Base-by-base conservation (phyloP, 192 early-diverging fungal species). In the Coemansia sp. region DNA sequence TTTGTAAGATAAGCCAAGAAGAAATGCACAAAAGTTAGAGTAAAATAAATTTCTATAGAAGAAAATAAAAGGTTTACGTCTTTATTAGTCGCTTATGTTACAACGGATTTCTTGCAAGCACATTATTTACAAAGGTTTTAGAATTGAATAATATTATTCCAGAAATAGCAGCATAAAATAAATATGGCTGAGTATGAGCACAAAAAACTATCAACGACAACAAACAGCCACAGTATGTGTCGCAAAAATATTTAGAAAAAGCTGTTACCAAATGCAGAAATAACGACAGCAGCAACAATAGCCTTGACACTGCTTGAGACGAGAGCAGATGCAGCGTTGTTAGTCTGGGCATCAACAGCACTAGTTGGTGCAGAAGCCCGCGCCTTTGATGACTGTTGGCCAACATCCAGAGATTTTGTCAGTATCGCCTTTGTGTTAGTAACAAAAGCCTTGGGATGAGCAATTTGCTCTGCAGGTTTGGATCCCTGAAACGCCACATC, bases 351-450 rank as follows among this genome's bases (percentile, higher is more conserved):
- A 23, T 64, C 63, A 7, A 54, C 36, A 11, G 63, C 51, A 36
- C 24, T 56, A 31, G 51, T 22, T 36, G 63, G 23, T 17, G 53
- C 50, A 17, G 39, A 10, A 46, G 39, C 39, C 39, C 39, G 63
- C 11, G 54, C 32, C 27, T 66, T 66, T 21, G 64, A 57, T 27
- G 54, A 25, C 23, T 50, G 21, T 6, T 56, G 64, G 20, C 27
- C 64, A 14, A 57, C 25, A 1, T 24, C 30, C 33, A 57, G 32
- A 30, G 62, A 64, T 20, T 64, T 66, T 33, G 25, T 36, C 55
- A 57, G 51, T 31, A 54, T 23, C 19, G 39, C 20, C 17, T 42
- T 29, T 4, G 64, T 30, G 54, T 10, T 25, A 4, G 21, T 6
- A 36, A 55, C n/a, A 42, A 30, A 1, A 14, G 23, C 54, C 24